Evolutionary conservation across 202 grass and related monocot genomes (phyloP).

Genomic region (Schoenoplectus triqueter): DNA sequence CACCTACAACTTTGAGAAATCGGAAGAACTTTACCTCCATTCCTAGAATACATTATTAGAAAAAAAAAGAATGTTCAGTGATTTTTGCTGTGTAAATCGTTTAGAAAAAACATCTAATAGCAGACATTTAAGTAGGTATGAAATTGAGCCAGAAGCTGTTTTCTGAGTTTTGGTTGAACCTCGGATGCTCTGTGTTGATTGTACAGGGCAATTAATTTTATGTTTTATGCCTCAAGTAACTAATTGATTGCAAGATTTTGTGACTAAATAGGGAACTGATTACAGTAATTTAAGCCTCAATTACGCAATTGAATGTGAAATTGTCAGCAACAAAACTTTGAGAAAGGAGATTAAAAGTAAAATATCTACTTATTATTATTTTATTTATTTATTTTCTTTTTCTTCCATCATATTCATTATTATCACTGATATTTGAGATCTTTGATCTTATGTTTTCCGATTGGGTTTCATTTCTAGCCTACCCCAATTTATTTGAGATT

Average conservation of each 20-base stretch:
- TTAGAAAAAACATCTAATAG: not conserved
- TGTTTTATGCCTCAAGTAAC: not conserved
- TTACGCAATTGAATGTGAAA: not conserved
- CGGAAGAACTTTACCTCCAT: constrained; percentile 78
- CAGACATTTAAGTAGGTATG: not conserved
- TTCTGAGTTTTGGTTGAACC: not conserved
- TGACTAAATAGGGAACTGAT: constrained; percentile 11
- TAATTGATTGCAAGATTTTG: not conserved
- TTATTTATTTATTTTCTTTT: too few relatives aligned
- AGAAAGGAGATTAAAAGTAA: not conserved
- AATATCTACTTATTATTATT: not conserved
- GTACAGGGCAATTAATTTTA: not conserved
- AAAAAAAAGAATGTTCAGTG: not conserved
- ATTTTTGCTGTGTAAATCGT: constrained; percentile 7
- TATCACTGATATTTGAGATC: too few relatives aligned
- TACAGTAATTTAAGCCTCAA: not conserved
- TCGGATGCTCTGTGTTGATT: not conserved
- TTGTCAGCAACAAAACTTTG: not conserved
- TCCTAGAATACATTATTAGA: not conserved
- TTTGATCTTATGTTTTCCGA: too few relatives aligned
- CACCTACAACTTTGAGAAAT: constrained; percentile 74
- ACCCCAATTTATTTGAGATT: too few relatives aligned
- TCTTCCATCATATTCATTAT: too few relatives aligned
- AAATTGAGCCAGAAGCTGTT: not conserved
- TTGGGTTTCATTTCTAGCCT: too few relatives aligned